A percentile compares a stretch with the other conserved stretches of the same genome.
phyloP scores from a whole-genome alignment of 208 protist species.

The Trypanosoma platydactyli region DNA sequence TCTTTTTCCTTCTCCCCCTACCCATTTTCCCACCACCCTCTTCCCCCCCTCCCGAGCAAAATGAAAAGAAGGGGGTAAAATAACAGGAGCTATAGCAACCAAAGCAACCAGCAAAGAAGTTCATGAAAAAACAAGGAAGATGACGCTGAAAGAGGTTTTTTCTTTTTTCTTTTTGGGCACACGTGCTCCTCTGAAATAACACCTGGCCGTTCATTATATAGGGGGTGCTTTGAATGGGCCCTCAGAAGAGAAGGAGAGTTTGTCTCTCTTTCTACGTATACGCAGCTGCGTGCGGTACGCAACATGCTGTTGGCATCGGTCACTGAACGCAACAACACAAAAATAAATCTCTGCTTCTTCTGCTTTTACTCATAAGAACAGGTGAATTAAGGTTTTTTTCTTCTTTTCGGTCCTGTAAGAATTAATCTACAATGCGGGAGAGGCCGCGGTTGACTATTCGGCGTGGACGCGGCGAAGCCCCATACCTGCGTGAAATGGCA shows the following conservation, averaged over 20 bases:
- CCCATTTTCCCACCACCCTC: too few relatives aligned
- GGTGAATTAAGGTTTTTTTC: slow-evolving; percentile 6
- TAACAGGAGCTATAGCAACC: not conserved
- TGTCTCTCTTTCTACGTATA: not conserved
- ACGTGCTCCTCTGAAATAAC: too few relatives aligned
- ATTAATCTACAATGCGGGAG: slow-evolving; percentile 19
- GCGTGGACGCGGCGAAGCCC: slow-evolving; percentile 6
- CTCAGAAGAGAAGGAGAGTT: too few relatives aligned
- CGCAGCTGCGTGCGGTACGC: not conserved
- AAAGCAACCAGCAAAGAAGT: not conserved
- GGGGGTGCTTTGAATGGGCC: too few relatives aligned
- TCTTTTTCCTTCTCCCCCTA: too few relatives aligned
- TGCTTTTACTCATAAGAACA: too few relatives aligned
- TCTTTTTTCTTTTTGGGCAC: slow-evolving; percentile 4
- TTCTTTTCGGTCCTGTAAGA: slow-evolving; percentile 4
- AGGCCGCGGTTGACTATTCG: slow-evolving; percentile 20
- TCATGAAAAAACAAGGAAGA: not conserved
- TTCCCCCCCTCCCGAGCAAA: too few relatives aligned
- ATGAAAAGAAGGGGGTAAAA: not conserved
- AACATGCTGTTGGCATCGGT: not conserved
- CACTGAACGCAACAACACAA: not conserved
- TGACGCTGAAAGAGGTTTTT: not conserved
- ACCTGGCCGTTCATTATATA: too few relatives aligned
- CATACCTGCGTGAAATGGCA: slow-evolving; percentile 7
- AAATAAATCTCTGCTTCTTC: not conserved